Conservation (phyloP, 495 filamentous ascomycete genomes). For the Penicillium longicatenatum region DNA sequence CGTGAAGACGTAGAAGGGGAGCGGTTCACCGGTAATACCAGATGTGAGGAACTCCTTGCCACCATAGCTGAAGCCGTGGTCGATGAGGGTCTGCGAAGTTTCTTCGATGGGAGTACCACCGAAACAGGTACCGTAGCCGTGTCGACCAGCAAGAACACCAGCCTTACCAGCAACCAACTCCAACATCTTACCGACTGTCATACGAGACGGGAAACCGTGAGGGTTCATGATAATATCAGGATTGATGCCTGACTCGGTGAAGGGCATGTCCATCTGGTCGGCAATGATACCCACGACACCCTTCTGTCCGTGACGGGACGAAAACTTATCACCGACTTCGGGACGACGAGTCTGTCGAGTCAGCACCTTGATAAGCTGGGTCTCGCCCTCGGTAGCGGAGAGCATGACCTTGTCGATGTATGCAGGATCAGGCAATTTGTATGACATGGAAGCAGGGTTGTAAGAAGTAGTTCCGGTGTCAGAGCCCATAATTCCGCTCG, state of each 20-base stretch:
- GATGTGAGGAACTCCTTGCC: constrained; percentile 96
- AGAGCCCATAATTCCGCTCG: constrained; percentile 60
- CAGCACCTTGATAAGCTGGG: constrained; percentile 82
- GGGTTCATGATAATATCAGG: constrained; percentile 99
- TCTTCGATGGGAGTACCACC: constrained; percentile 88
- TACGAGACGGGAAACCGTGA: constrained; percentile 98
- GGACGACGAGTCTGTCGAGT: constrained; percentile 91
- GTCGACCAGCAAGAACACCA: constrained; percentile 75
- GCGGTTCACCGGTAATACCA: constrained; percentile 90
- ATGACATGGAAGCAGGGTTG: constrained; percentile 67
- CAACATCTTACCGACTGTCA: constrained; percentile 98
- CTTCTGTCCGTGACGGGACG: constrained; percentile 96
- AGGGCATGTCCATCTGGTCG: constrained; percentile 95
- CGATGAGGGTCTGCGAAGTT: constrained; percentile 81
- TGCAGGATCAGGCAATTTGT: constrained; percentile 78
- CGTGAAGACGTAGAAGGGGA: constrained; percentile 97
- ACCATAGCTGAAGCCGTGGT: constrained; percentile 90
- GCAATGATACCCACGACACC: constrained; percentile 97
- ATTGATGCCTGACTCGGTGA: constrained; percentile 83
- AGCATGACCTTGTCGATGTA: constrained; percentile 96
- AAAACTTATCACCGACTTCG: constrained; percentile 97
- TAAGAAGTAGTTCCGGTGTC: constrained; percentile 63
- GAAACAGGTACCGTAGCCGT: constrained; percentile 93
- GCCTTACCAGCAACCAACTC: constrained; percentile 96
- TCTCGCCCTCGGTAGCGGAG: constrained; percentile 79